Evolutionary conservation across 1,284 basidiomycete genomes (phyloP), one percentile per base, ranked within the genome.

Genomic region (Rhodotorula sp.): DNA sequence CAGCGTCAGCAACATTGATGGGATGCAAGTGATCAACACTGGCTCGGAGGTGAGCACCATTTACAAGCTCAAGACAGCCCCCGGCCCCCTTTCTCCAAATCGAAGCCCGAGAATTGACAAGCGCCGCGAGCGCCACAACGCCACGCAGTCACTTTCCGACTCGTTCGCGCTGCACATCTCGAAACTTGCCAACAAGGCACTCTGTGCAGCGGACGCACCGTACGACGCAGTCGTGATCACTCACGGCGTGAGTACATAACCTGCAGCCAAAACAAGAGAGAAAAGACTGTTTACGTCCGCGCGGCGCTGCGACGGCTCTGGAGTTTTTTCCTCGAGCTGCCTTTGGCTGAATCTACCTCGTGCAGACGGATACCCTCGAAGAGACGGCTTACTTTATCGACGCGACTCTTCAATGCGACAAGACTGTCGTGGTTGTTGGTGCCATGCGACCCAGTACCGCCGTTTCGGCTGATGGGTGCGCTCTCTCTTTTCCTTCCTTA

Each of bases 401-500:
- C 50, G 58, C 71, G 5, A 77, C 72, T 3, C 62, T 79, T 50
- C 50, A 75, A 49, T 77, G 75, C 69, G 70, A 73, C 60, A 78
- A 79, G 71, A 79, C 81, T 0, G 77, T 81, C 49, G 79, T 81
- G 18, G 69, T 80, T 1, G 80, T 80, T 28, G 81, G 80, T 5
- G 77, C 80, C 2, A 81, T 81, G 80, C 70, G 80, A n/a, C 80
- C 80, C 5, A 66, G 77, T 2, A 79, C 80, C 1, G 77, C 79
- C 52, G 75, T 79, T 52, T 79, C 77, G 8, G 62, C 62, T 21
- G 62, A 63, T 16, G 62, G 62, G 54, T 67, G 26, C 38, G 66
- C 18, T 8, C 2, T 26, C 28, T 48, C 28, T 28, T 28, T 28
- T 28, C 28, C 28, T 28, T 28, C 19, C 43, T 34, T 19, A 7